Base-by-base conservation (phyloP, 75 land plant species). In the Cryptomeria japonica region DNA sequence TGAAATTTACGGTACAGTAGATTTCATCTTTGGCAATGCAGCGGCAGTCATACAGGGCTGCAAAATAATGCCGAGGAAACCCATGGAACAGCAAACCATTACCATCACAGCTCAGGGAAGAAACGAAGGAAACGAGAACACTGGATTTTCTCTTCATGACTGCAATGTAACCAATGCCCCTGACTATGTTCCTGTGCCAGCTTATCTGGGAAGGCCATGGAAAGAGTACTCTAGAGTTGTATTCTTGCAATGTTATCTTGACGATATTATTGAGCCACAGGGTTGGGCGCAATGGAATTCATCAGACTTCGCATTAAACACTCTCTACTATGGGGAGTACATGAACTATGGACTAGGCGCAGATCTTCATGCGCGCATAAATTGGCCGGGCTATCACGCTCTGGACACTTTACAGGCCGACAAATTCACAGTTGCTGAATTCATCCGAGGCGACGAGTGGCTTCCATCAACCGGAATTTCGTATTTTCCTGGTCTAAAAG, bases 1-100 rank as follows among this genome's bases (percentile, higher is more conserved):
- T 19, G 7, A 37, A 12, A 84, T 87, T 90, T 86, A 94, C 44
- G 96, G 96, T 78, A 95, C 97, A 5, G 86, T 96, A 64, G 97
- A 95, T 76, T 96, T 95, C 93, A 90, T 96, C 53, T 95, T 95
- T 87, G 95, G 96, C 3, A 84, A 95, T 80, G 83, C 88, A 15
- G 86, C 88, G 1, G 89, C 56, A 0, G 84, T 93, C 28, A 87
- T 95, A 87, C 94, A 95, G 86, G 89, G 1, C 47, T 44, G 47
- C 47, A 44, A 44, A 44, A 44, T 44, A 44, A 44, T 44, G 47
- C 8, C 47, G 7, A 90, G 93, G 36, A 87, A 86, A 56, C 93
- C 93, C 5, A 3, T 89, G 84, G 93, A 94, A 44, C 73, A 88
- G 85, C 88, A 89, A 8, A 44, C 47, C 7, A 44, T 44, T 87